A percentile compares a stretch with the other conserved stretches of the same genome.
Evolutionary conservation across 2,329 filamentous ascomycete species (phyloP).

Genomic region (Hymenoscyphus salicellus): DNA sequence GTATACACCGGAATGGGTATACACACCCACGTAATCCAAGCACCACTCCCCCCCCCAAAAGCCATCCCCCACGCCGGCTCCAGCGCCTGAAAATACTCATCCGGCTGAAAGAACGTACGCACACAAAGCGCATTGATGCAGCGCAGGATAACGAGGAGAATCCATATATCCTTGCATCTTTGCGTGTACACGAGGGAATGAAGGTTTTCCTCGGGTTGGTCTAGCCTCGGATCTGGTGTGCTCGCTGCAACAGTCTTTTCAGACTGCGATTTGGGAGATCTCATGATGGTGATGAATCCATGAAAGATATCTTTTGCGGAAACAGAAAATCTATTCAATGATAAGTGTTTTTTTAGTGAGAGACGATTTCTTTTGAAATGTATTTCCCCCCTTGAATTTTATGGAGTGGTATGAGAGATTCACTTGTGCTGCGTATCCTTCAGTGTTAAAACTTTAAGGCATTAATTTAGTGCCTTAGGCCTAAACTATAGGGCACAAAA

Average conservation of each 20-base stretch:
- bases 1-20: too few species aligned
- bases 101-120: constrained; percentile 93
- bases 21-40: constrained; percentile 94
- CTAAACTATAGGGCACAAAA: too few species aligned
- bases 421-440: background rate
- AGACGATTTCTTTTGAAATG: background rate
- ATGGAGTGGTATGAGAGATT: background rate
- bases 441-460: too few species aligned
- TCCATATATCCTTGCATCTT: constrained; percentile 31
- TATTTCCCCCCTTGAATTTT: background rate
- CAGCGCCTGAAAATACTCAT: constrained; percentile 94
- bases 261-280: background rate
- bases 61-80: constrained; percentile 91
- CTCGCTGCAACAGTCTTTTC: background rate
- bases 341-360: background rate
- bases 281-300: background rate
- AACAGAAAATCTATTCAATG: background rate
- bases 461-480: too few species aligned
- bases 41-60: constrained; percentile 72
- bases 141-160: constrained; percentile 61
- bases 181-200: constrained; percentile 31
- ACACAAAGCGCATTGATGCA: constrained; percentile 75
- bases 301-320: background rate
- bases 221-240: background rate
- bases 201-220: constrained; percentile 17